phyloP scores from a whole-genome alignment of 345 rosid species.

The Boechera retrofracta region DNA sequence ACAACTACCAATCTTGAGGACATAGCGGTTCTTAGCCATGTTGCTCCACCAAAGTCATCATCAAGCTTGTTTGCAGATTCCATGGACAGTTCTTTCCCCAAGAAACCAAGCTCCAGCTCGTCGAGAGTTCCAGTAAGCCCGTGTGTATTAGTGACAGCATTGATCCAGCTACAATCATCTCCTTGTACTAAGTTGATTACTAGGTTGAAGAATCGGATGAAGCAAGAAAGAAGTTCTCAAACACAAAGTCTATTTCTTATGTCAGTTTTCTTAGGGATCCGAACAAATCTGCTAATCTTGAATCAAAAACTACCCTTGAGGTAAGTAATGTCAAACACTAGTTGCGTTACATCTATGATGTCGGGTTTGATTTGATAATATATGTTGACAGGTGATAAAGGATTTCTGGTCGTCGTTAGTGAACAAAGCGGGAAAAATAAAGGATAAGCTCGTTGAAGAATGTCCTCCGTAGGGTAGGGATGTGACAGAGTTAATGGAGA shows the following conservation, averaged over 20 bases:
- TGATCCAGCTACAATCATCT: background rate
- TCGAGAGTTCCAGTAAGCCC: constrained; percentile 64
- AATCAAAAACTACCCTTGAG: background rate
- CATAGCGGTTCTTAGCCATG: too few species aligned
- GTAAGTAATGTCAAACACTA: constrained; percentile 7
- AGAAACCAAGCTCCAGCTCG: constrained; percentile 52
- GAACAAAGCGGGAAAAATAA: too few species aligned
- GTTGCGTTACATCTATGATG: background rate
- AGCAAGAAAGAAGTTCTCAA: constrained; percentile 80
- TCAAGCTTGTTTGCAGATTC: constrained; percentile 73
- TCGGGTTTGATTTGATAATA: background rate
- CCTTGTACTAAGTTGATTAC: background rate
- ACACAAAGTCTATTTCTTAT: constrained; percentile 73
- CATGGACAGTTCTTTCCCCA: constrained; percentile 65
- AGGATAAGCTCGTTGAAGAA: too few species aligned
- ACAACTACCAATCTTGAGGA: too few species aligned
- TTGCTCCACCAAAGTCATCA: too few species aligned
- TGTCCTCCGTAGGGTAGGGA: too few species aligned
- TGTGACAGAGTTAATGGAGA: too few species aligned
- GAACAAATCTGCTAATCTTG: constrained; percentile 13
- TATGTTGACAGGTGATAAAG: background rate
- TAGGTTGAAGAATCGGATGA: constrained; percentile 55
- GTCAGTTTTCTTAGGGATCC: constrained; percentile 71
- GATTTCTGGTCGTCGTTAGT: background rate
- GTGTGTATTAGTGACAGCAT: background rate